Percentiles rank a stretch among this genome's conserved stretches.
phyloP scores from a whole-genome alignment of 352 stramenopile species.

The Aphanomyces stellatus region DNA sequence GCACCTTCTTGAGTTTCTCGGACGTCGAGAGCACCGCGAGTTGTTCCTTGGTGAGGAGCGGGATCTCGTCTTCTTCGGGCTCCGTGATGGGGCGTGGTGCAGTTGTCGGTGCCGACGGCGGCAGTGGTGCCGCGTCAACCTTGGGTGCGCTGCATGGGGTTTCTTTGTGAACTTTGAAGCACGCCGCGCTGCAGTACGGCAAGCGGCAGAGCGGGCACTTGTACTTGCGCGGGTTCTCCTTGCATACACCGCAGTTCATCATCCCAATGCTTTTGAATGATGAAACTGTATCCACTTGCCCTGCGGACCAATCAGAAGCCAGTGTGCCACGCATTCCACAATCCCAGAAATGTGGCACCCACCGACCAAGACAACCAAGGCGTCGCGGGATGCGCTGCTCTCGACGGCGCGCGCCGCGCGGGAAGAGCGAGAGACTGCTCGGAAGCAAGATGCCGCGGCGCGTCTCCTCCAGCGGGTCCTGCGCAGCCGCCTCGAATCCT shows the following conservation, averaged over 20 bases:
- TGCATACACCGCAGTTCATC: constrained; percentile 48
- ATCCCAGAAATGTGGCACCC: not conserved
- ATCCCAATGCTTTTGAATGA: constrained; percentile 80
- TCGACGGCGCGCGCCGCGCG: not conserved
- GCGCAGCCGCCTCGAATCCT: not conserved
- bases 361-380: not conserved
- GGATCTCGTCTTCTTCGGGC: constrained; percentile 29
- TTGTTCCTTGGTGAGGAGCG: constrained; percentile 46
- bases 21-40: constrained; percentile 35
- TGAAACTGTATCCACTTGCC: not conserved
- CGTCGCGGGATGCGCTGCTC: not conserved
- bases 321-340: not conserved
- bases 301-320: not conserved
- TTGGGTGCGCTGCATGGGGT: constrained; percentile 31
- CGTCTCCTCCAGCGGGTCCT: constrained; percentile 2
- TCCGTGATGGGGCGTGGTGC: not conserved
- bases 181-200: constrained; percentile 65
- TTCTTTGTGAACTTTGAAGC: constrained; percentile 78
- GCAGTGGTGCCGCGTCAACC: not conserved
- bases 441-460: not conserved
- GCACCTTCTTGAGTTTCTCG: constrained; percentile 28
- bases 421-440: not conserved
- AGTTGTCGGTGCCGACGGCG: not conserved
- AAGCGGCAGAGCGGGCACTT: constrained; percentile 65
- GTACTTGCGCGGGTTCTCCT: constrained; percentile 57